Conservation (phyloP, 192 early-diverging fungal genomes). For the Entophlyctis luteolus region DNA sequence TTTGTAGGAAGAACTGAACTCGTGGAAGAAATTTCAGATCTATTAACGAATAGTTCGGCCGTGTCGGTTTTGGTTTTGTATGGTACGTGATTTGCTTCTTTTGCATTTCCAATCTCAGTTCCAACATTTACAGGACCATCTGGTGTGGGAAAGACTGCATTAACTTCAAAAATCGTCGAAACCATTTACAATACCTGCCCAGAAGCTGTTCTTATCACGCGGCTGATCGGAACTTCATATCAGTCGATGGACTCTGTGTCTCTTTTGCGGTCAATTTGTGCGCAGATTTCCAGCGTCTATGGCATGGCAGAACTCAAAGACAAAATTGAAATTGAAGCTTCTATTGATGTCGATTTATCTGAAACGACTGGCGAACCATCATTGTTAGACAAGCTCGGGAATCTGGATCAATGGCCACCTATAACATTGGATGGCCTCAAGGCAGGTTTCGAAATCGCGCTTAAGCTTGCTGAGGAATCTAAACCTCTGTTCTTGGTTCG, state of each 20-base stretch:
- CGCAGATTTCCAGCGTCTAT: constrained; percentile 20
- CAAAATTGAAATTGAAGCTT: constrained; percentile 11
- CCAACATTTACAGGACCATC: constrained; percentile 10
- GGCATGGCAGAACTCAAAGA: constrained; percentile 18
- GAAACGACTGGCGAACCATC: constrained; percentile 14
- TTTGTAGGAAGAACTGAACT: constrained; percentile 20
- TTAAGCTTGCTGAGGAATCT: constrained; percentile 19
- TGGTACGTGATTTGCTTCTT: not conserved
- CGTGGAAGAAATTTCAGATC: not conserved
- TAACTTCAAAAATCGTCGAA: constrained; percentile 14
- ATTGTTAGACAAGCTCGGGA: constrained; percentile 19
- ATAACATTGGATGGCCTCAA: constrained; percentile 21
- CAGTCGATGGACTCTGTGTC: constrained; percentile 16
- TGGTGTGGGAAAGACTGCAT: constrained; percentile 28
- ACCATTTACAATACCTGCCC: not conserved
- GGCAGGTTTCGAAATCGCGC: constrained; percentile 20
- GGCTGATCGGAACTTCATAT: constrained; percentile 13
- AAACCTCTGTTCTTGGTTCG: constrained; percentile 17
- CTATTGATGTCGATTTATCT: not conserved
- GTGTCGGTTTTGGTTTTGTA: constrained; percentile 16
- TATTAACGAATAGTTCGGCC: not conserved
- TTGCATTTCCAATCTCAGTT: not conserved
- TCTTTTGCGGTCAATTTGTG: constrained; percentile 24
- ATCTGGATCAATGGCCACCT: constrained; percentile 28
- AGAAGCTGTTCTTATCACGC: not conserved